These are phyloP conservation scores for Globisporangium uncinulatum DNA, from an alignment of 352 stramenopile genomes.

Conservation along the genomic window DNA sequence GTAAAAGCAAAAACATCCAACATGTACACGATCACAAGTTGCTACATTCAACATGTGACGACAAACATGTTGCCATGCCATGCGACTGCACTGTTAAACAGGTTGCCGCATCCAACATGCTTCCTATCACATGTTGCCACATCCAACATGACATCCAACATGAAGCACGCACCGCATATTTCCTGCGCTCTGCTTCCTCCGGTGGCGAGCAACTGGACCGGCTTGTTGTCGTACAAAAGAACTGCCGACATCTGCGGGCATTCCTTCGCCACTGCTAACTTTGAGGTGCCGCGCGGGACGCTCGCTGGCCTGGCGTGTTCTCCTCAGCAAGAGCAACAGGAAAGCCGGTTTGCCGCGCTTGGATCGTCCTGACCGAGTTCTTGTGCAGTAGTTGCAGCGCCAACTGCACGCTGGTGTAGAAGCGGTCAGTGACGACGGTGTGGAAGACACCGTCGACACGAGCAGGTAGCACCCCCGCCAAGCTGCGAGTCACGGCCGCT, in stretches of 20 bases:
- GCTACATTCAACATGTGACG: too few species aligned
- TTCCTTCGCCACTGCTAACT: neutral
- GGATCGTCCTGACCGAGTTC: neutral
- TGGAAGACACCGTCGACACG: neutral
- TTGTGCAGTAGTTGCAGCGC: neutral
- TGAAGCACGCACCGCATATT: neutral
- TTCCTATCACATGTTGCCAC: too few species aligned
- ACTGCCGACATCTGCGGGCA: neutral
- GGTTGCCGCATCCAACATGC: too few species aligned
- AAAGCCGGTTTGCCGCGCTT: neutral
- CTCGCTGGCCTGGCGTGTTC: too few species aligned
- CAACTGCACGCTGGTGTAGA: conserved; percentile 1
- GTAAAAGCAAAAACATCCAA: neutral
- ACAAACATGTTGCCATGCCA: too few species aligned
- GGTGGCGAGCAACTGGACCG: neutral
- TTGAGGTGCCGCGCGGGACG: neutral
- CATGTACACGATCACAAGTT: neutral
- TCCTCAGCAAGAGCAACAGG: neutral
- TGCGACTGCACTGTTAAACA: too few species aligned
- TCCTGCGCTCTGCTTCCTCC: neutral
- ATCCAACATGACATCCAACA: too few species aligned
- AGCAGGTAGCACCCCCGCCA: neutral
- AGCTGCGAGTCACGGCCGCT: neutral
- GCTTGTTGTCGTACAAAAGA: neutral
- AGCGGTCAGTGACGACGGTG: neutral